Conservation (phyloP, 495 filamentous ascomycete genomes). For the Poronia punctata region DNA sequence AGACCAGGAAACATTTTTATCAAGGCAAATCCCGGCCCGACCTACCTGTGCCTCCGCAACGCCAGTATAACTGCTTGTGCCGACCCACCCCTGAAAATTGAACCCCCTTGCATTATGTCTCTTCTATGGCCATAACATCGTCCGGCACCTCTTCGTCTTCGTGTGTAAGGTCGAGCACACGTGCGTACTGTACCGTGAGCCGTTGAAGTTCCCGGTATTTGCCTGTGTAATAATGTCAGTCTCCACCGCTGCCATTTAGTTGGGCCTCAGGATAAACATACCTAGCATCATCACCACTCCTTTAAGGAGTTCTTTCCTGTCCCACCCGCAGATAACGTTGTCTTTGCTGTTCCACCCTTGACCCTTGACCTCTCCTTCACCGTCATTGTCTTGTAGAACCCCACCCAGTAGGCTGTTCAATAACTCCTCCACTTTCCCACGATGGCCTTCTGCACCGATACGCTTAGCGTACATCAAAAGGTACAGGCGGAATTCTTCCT, state of each 20-base stretch:
- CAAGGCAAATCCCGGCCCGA: no score
- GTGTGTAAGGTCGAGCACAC: slow-evolving; percentile 60
- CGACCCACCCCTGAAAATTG: no score
- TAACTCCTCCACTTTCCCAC: slow-evolving; percentile 85
- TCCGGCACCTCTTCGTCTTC: slow-evolving; percentile 34
- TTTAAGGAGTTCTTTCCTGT: slow-evolving; percentile 74
- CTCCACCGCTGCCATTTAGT: neutral
- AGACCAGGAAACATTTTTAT: no score
- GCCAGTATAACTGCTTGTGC: no score
- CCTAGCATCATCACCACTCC: slow-evolving; percentile 87
- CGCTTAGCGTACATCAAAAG: slow-evolving; percentile 95
- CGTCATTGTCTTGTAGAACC: slow-evolving; percentile 47
- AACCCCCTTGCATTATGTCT: slow-evolving; percentile 8
- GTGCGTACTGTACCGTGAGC: slow-evolving; percentile 83
- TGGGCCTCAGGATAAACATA: slow-evolving; percentile 41
- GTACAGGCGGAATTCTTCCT: slow-evolving; percentile 86
- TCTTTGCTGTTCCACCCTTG: slow-evolving; percentile 52
- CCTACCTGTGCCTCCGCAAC: no score
- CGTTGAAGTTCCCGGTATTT: slow-evolving; percentile 91
- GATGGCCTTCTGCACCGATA: slow-evolving; percentile 80
- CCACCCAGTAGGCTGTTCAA: slow-evolving; percentile 72
- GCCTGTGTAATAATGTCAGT: slow-evolving; percentile 49
- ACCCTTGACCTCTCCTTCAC: slow-evolving; percentile 40
- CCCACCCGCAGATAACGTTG: slow-evolving; percentile 79
- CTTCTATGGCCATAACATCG: slow-evolving; percentile 22